Base-by-base conservation (phyloP, 768 basidiomycete genomes). In the Cantharellus anzutake region DNA sequence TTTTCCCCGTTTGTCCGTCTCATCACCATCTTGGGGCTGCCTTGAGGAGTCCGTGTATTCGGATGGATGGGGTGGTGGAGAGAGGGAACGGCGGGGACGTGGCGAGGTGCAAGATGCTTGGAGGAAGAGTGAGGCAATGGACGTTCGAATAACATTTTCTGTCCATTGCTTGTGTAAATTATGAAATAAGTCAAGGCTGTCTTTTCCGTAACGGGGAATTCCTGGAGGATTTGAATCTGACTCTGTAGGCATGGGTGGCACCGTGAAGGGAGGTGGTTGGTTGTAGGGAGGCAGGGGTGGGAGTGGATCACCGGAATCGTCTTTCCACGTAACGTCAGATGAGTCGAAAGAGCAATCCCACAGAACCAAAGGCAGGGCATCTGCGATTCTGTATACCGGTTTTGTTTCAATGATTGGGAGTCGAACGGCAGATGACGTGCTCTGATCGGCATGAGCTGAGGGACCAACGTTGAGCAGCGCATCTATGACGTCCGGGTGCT, bases 321-420 rank as follows among this genome's bases (percentile, higher is more conserved):
- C 80, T 57, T 80, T 78, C 93, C 94, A 97, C 59, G 74, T 72
- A 4, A 93, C 75, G 42, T 81, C 80, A 16, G 71, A 73, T 37
- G 77, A 77, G 40, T 75, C 71, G 69, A 89, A 97, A 0, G 75
- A 80, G 66, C 91, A 93, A 35, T 88, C 83, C 86, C 91, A 94
- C 11, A 98, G 79, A 70, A 97, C 78, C 42, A 99, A 78, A 1
- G 94, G 93, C 0, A 96, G 75, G 0, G 80, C 84, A 64, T 93
- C 86, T 4, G 92, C 91, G 87, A 98, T 98, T 65, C 86, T 83
- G 68, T 97, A 98, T 55, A 81, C 79, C 2, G 94, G 94, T 68
- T 92, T 93, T 57, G 78, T 70, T 60, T 79, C 74, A 37, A 90
- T 77, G 14, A 81, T 68, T 71, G 7, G 75, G 70, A 37, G 71